Conservation (phyloP, 768 basidiomycete genomes). For the Steccherinum ochraceum region DNA sequence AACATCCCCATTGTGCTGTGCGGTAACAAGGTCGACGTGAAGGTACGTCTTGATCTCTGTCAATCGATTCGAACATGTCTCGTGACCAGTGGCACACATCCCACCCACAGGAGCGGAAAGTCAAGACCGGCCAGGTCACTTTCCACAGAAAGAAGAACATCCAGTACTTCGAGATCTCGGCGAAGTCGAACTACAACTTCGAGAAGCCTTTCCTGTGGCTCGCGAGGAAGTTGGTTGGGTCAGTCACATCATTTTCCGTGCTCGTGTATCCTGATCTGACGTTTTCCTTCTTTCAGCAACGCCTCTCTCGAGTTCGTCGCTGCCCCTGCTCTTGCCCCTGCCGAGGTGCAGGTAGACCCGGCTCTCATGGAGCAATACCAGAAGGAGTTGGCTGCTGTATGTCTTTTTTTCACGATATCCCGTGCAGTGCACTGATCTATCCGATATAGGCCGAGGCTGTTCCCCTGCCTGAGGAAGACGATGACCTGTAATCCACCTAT, state of each 20-base stretch:
- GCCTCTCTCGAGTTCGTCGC: constrained; percentile 89
- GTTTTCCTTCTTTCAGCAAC: constrained; percentile 47
- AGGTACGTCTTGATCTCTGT: constrained; percentile 47
- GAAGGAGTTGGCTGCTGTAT: constrained; percentile 63
- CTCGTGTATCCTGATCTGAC: background rate
- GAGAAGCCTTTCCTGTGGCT: constrained; percentile 99
- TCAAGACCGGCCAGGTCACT: constrained; percentile 96
- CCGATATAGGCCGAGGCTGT: constrained; percentile 69
- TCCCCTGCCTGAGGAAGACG: constrained; percentile 97
- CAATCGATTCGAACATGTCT: background rate
- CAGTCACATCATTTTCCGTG: constrained; percentile 23
- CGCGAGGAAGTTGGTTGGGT: constrained; percentile 97
- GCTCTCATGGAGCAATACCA: constrained; percentile 76
- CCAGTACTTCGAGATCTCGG: constrained; percentile 99
- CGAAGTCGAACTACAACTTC: constrained; percentile 99
- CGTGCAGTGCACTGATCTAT: constrained; percentile 4
- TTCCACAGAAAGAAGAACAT: constrained; percentile 99
- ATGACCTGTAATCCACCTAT: constrained; percentile 39
- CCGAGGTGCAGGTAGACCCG: constrained; percentile 83
- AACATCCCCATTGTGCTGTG: constrained; percentile 99
- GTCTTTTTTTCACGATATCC: background rate
- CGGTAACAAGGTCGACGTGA: constrained; percentile 99
- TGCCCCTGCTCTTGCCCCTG: constrained; percentile 90
- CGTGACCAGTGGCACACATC: background rate
- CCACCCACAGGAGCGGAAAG: constrained; percentile 95